Base-by-base conservation (phyloP, 2,329 filamentous ascomycete species). In the Zasmidium angulare region DNA sequence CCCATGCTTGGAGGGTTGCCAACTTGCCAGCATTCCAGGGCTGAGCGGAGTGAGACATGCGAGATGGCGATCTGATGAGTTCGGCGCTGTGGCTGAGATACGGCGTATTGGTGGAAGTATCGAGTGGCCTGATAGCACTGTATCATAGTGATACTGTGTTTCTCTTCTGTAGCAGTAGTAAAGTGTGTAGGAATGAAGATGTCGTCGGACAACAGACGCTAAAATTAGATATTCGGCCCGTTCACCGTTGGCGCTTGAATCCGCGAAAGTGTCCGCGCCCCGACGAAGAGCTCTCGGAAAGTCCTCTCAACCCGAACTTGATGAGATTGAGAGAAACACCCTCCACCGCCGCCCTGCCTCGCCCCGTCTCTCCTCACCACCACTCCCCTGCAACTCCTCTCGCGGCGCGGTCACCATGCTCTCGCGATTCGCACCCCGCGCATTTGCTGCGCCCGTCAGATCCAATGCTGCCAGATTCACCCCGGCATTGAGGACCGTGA, bases 401-500 rank as follows among this genome's bases (percentile, higher is more conserved):
- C 40, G 26, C 40, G 48, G 53, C 55, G 58, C 57, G 57, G 23
- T 46, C 31, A 66, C 53, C 29, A 74, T 75, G 73, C 66, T 75
- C 63, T 74, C 73, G 64, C 66, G 68, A 65, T 73, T 75, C 56
- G 72, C 72, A 53, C 71, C 72, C 49, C 71, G 71, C 64, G 70
- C 72, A 19, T 66, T 70, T 52, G 62, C 70, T 53, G 71, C 72
- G 64, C 69, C 72, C 40, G 62, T 66, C 50, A 67, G 71, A 58
- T 59, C 50, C 59, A 62, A 66, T 63, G 68, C 65, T 53, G 62
- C 67, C 59, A 62, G 70, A 61, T 66, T 72, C 59, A 67, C 72
- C 61, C 70, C 76, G 24, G 75, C 78, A 66, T 74, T 80, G 75
- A 86, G 93, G 76, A 86, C 86, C 70, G 95, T 99, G 74, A 99